phyloP scores from a whole-genome alignment of 2,329 filamentous ascomycete genomes.

The Pezicula carpinea region DNA sequence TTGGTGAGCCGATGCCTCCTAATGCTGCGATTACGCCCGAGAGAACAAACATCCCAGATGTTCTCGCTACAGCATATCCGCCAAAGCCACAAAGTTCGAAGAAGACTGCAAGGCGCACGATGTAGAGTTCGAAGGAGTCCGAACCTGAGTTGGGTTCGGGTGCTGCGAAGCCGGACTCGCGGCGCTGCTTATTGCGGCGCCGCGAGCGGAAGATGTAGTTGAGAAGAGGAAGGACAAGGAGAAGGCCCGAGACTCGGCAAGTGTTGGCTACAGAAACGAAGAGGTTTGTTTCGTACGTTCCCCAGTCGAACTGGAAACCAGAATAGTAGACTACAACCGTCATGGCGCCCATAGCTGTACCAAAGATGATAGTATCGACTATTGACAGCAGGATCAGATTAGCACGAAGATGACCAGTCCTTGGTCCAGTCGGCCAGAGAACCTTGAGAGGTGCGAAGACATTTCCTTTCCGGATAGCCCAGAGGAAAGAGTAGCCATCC shows the following conservation, averaged over 20 bases:
- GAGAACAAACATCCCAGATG: slow-evolving; percentile 59
- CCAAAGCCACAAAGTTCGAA: slow-evolving; percentile 73
- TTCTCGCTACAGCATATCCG: slow-evolving; percentile 66
- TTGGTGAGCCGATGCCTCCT: slow-evolving; percentile 82
- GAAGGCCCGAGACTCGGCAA: slow-evolving; percentile 67
- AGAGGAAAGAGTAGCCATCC: slow-evolving; percentile 20
- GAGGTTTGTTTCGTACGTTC: slow-evolving; percentile 70
- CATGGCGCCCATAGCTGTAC: slow-evolving; percentile 74
- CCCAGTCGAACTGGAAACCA: slow-evolving; percentile 77
- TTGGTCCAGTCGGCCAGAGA: slow-evolving; percentile 66
- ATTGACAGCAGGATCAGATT: slow-evolving; percentile 80
- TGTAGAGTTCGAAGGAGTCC: slow-evolving; percentile 70
- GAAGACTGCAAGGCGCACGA: slow-evolving; percentile 70
- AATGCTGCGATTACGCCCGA: slow-evolving; percentile 71
- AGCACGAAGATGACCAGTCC: slow-evolving; percentile 58
- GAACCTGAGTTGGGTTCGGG: slow-evolving; percentile 49
- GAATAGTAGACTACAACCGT: slow-evolving; percentile 83
- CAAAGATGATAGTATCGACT: slow-evolving; percentile 78
- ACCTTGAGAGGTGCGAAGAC: slow-evolving; percentile 74
- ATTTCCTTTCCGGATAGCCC: slow-evolving; percentile 48
- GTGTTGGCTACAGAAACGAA: slow-evolving; percentile 79
- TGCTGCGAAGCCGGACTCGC: slow-evolving; percentile 58
- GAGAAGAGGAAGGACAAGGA: slow-evolving; percentile 70
- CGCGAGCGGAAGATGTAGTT: slow-evolving; percentile 66
- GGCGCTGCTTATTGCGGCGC: slow-evolving; percentile 20